phyloP scores from a whole-genome alignment of 2,329 filamentous ascomycete genomes.

The Metarhizium sp. region DNA sequence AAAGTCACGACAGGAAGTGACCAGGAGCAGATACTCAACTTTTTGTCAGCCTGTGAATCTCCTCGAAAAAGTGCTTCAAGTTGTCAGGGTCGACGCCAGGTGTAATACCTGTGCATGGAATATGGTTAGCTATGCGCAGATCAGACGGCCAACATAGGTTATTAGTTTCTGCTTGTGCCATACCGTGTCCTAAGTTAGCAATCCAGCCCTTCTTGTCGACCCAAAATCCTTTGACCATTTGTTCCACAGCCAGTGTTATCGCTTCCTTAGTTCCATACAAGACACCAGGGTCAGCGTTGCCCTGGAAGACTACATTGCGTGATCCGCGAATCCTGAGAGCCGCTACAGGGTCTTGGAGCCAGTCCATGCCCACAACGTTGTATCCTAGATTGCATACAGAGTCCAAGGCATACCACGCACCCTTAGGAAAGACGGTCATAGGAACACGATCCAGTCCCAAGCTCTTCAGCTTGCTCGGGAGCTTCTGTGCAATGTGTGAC shows the following conservation, averaged over 20 bases:
- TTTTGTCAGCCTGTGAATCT: conserved; percentile 67
- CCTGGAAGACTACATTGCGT: conserved; percentile 71
- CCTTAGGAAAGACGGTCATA: conserved; percentile 98
- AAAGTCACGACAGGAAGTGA: not conserved
- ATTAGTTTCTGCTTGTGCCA: not conserved
- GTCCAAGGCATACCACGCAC: conserved; percentile 90
- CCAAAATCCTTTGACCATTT: conserved; percentile 82
- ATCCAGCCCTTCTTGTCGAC: conserved; percentile 86
- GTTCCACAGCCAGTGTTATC: conserved; percentile 73
- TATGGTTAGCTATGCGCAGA: not conserved
- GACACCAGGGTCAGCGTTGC: conserved; percentile 90
- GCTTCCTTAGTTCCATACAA: conserved; percentile 75
- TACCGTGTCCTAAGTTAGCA: conserved; percentile 89
- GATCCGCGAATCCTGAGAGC: conserved; percentile 72
- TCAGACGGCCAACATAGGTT: conserved; percentile 6
- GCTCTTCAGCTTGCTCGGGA: conserved; percentile 65
- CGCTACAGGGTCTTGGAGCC: conserved; percentile 81
- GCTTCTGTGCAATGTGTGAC: conserved; percentile 68
- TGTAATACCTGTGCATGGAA: conserved; percentile 60
- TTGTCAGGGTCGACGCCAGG: conserved; percentile 91
- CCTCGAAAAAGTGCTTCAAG: conserved; percentile 86
- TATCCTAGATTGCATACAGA: conserved; percentile 82
- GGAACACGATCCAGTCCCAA: conserved; percentile 73
- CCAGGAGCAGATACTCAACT: conserved; percentile 12
- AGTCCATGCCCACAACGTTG: conserved; percentile 89